Percentiles rank a stretch among this genome's conserved stretches.
phyloP scores from a whole-genome alignment of 768 basidiomycete species.

The Collybia sordida region DNA sequence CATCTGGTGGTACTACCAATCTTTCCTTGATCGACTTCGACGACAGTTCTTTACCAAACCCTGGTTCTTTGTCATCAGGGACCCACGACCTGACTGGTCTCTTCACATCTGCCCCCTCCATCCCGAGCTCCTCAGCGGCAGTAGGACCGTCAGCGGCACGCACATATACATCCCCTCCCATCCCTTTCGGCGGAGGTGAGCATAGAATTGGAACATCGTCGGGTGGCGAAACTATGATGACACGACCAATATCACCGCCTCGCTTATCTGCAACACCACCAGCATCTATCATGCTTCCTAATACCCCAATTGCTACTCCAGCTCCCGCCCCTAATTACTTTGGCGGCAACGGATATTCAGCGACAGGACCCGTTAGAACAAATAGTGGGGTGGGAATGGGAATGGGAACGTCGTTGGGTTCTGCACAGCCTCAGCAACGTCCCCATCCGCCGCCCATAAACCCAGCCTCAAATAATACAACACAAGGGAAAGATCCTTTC shows the following conservation, averaged over 20 bases:
- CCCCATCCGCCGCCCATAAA: constrained; percentile 14
- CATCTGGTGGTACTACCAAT: constrained; percentile 30
- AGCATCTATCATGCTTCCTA: constrained; percentile 38
- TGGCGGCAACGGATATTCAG: constrained; percentile 14
- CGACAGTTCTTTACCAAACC: constrained; percentile 35
- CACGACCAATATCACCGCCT: constrained; percentile 20
- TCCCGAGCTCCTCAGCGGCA: constrained; percentile 3
- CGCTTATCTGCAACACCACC: constrained; percentile 32
- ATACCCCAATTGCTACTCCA: constrained; percentile 25
- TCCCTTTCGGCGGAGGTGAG: constrained; percentile 14
- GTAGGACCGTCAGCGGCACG: constrained; percentile 12
- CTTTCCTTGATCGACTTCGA: constrained; percentile 80
- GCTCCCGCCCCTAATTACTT: constrained; percentile 28
- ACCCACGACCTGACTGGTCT: constrained; percentile 62
- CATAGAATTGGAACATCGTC: constrained; percentile 13
- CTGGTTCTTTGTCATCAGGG: constrained; percentile 23
- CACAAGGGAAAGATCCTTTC: constrained; percentile 75
- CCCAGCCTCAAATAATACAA: constrained; percentile 11
- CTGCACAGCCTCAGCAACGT: constrained; percentile 15
- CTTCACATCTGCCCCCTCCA: constrained; percentile 38
- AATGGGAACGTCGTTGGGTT: constrained; percentile 17
- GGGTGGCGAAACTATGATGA: constrained; percentile 14
- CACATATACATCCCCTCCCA: constrained; percentile 22
- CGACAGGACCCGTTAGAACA: constrained; percentile 16
- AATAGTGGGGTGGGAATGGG: constrained; percentile 19